Conservation (phyloP, 768 basidiomycete species). For the Serendipita vermifera region DNA sequence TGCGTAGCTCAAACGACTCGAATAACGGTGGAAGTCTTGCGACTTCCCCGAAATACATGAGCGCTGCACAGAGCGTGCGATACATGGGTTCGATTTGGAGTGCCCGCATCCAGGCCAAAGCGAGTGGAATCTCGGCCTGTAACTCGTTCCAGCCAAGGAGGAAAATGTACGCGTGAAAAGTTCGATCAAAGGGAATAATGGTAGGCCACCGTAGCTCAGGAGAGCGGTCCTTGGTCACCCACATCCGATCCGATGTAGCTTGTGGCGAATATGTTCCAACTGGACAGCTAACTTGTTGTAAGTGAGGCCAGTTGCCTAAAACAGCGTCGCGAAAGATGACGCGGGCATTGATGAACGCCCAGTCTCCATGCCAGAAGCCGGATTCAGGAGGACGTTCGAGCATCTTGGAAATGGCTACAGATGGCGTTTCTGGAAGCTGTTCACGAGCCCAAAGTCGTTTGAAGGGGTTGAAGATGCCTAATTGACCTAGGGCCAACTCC, state of each 20-base stretch:
- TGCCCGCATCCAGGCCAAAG: constrained; percentile 61
- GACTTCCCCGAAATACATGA: constrained; percentile 64
- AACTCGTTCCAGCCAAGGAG: constrained; percentile 41
- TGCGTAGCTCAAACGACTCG: constrained; percentile 27
- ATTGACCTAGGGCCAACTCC: constrained; percentile 35
- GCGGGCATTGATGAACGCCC: constrained; percentile 37
- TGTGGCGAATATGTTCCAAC: constrained; percentile 7
- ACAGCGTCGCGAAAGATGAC: constrained; percentile 43
- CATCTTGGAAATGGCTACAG: constrained; percentile 10
- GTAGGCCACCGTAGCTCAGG: constrained; percentile 18
- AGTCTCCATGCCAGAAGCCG: constrained; percentile 34
- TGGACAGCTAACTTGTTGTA: constrained; percentile 22
- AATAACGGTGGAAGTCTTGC: constrained; percentile 47
- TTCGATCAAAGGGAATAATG: constrained; percentile 37
- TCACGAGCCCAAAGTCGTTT: constrained; percentile 14
- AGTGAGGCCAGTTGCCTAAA: constrained; percentile 42
- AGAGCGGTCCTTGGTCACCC: constrained; percentile 12
- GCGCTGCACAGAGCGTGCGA: constrained; percentile 43
- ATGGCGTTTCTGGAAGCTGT: constrained; percentile 11
- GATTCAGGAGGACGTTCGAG: constrained; percentile 21
- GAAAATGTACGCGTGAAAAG: constrained; percentile 46
- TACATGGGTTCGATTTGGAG: constrained; percentile 40
- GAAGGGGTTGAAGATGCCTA: constrained; percentile 30
- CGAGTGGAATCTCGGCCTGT: constrained; percentile 48
- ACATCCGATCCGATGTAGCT: background rate